A percentile compares a stretch with the other conserved stretches of the same genome.
These are phyloP conservation scores for Cryptococcus hybrid DNA, from an alignment of 1,284 basidiomycete genomes.

Conservation along the genomic window DNA sequence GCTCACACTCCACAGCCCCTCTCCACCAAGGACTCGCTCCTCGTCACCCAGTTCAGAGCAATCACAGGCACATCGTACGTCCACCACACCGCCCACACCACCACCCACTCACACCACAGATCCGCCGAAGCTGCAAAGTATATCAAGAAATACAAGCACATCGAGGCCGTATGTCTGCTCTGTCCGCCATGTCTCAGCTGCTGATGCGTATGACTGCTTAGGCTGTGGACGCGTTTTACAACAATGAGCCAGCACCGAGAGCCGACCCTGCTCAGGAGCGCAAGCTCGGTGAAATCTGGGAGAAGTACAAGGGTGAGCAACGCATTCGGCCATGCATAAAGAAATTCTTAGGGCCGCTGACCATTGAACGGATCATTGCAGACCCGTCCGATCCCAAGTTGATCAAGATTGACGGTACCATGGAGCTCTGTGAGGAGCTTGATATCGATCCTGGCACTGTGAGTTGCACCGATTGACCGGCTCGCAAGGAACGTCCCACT, in stretches of 20 bases:
- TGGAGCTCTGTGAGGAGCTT: constrained; percentile 45
- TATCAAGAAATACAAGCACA: constrained; percentile 46
- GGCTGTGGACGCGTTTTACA: constrained; percentile 45
- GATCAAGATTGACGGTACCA: constrained; percentile 51
- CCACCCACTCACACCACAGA: constrained; percentile 12
- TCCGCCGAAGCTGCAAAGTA: constrained; percentile 35
- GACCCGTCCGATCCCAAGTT: constrained; percentile 41
- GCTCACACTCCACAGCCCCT: neutral
- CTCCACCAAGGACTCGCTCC: neutral
- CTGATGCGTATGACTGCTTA: constrained; percentile 2
- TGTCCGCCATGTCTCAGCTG: neutral
- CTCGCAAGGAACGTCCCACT: neutral
- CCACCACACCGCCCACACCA: neutral
- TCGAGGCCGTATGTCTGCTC: constrained; percentile 35
- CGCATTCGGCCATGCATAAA: neutral
- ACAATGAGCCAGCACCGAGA: constrained; percentile 23
- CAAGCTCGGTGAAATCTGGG: constrained; percentile 50
- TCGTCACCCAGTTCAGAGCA: constrained; percentile 33
- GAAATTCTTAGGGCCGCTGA: neutral
- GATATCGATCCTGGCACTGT: constrained; percentile 47
- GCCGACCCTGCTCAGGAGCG: constrained; percentile 36
- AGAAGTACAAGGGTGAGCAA: constrained; percentile 46
- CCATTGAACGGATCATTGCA: constrained; percentile 4
- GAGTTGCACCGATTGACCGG: constrained; percentile 8
- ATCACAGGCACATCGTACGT: constrained; percentile 45